Percentiles rank a stretch among this genome's conserved stretches.
phyloP scores from a whole-genome alignment of 441 rosid species.

The Pelargonium myrrhifolium region DNA sequence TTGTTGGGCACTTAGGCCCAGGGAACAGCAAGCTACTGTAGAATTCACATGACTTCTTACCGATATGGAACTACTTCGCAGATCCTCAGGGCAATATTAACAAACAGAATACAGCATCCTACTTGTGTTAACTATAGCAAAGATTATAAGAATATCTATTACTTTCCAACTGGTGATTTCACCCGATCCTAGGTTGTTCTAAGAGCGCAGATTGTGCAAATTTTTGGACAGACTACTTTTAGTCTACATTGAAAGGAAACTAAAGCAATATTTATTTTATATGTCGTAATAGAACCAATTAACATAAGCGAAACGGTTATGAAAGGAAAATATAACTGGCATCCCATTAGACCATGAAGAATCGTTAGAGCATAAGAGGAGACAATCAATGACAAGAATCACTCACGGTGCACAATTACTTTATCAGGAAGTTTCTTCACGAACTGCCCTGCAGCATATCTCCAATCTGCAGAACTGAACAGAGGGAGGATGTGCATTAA shows the following conservation, averaged over 20 bases:
- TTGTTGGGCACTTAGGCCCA: background rate
- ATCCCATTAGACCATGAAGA: background rate
- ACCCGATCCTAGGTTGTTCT: background rate
- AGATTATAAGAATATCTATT: background rate
- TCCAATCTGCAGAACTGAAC: conserved; percentile 78
- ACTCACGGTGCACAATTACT: conserved; percentile 84
- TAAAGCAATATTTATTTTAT: background rate
- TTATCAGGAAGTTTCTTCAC: conserved; percentile 73
- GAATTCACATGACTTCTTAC: background rate
- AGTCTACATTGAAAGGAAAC: background rate
- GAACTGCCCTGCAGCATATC: conserved; percentile 77
- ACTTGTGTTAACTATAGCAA: background rate
- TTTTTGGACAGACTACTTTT: background rate
- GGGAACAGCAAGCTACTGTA: background rate
- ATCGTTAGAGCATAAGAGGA: conserved; percentile 2
- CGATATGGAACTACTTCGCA: background rate
- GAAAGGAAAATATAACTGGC: background rate
- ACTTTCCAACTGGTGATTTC: background rate
- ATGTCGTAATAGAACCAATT: background rate
- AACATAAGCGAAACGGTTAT: background rate
- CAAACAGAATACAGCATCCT: background rate
- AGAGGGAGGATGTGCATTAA: conserved; percentile 12
- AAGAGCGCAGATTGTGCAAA: background rate
- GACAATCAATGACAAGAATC: background rate
- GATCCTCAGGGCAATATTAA: background rate